phyloP scores from a whole-genome alignment of 352 stramenopile genomes.

The Globisporangium cylindrosporum region DNA sequence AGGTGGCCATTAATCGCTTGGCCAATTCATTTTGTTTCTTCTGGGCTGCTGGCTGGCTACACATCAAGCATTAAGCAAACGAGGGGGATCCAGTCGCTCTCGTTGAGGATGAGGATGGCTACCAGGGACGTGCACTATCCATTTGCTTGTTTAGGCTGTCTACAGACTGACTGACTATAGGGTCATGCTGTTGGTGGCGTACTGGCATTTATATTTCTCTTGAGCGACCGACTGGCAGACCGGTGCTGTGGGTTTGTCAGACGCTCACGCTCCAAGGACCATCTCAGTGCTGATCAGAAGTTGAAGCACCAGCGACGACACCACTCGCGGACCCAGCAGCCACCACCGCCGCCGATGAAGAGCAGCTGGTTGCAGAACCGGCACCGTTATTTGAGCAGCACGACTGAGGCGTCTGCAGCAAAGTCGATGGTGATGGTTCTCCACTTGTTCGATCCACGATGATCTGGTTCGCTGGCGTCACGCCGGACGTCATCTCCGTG shows the following conservation, averaged over 20 bases:
- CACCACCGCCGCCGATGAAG: background rate
- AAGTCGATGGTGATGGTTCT: no score
- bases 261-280: background rate
- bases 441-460: background rate
- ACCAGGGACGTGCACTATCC: no score
- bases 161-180: no score
- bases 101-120: no score
- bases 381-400: background rate
- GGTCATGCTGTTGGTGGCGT: no score
- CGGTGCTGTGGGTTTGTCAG: background rate
- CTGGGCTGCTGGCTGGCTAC: no score
- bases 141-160: no score
- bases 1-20: no score
- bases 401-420: background rate
- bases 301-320: background rate
- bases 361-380: background rate
- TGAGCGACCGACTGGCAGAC: background rate
- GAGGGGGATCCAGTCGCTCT: no score
- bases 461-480: conserved; percentile 5
- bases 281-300: background rate
- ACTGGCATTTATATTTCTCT: no score
- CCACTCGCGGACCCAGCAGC: background rate
- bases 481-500: background rate
- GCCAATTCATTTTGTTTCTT: no score
- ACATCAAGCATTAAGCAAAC: no score